These are phyloP conservation scores for Gloeopeniophorella convolvens DNA, from an alignment of 768 basidiomycete species.

Conservation along the genomic window DNA sequence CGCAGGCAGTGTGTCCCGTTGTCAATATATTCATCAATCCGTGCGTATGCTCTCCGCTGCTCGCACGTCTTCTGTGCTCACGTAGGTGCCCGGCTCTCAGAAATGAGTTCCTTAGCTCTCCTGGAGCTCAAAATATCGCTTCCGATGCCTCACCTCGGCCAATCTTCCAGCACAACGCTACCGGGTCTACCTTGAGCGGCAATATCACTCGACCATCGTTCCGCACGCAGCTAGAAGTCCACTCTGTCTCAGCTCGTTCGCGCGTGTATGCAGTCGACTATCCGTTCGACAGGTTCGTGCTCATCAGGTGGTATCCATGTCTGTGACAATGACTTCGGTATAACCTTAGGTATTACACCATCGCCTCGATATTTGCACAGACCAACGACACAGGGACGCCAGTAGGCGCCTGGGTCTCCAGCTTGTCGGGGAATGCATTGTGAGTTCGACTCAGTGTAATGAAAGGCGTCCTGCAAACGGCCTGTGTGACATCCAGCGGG, in stretches of 20 bases:
- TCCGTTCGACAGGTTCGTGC: conserved; percentile 8
- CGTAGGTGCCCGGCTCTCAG: background rate
- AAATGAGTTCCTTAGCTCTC: background rate
- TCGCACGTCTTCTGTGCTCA: background rate
- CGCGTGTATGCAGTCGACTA: conserved; percentile 2
- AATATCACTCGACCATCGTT: background rate
- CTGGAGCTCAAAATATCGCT: background rate
- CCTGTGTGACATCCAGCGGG: background rate
- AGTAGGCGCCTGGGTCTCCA: conserved; percentile 1
- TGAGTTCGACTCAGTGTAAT: background rate
- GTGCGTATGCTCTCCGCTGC: background rate
- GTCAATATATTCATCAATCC: conserved; percentile 12
- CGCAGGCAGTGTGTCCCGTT: background rate
- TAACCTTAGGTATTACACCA: background rate
- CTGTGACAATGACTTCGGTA: too few species aligned
- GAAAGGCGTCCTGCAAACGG: background rate
- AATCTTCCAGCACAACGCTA: conserved; percentile 5
- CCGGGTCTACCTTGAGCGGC: background rate
- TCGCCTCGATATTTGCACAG: conserved; percentile 1
- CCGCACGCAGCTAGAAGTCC: background rate
- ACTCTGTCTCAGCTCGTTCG: background rate
- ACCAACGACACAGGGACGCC: conserved; percentile 2
- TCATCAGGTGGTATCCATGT: background rate
- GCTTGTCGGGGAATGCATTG: conserved; percentile 1
- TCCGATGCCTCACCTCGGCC: background rate